These are phyloP conservation scores for Clitocybe nebularis DNA, from an alignment of 1,284 basidiomycete species.

Conservation along the genomic window DNA sequence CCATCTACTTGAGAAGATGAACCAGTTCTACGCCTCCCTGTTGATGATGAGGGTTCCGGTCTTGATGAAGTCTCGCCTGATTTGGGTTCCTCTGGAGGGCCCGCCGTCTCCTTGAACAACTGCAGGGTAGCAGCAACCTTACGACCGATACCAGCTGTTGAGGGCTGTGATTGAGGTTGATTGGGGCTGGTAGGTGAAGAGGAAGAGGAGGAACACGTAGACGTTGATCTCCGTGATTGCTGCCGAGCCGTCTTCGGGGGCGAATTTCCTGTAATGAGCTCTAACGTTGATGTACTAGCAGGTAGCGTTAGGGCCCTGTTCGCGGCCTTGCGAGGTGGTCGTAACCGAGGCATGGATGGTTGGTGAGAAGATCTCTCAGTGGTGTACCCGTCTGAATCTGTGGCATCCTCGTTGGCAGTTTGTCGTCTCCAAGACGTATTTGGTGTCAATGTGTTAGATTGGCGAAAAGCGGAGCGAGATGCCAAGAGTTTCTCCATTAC, in stretches of 20 bases:
- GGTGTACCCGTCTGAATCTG: constrained; percentile 36
- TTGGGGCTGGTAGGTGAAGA: constrained; percentile 22
- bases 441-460: constrained; percentile 22
- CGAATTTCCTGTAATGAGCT: constrained; percentile 16
- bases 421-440: constrained; percentile 21
- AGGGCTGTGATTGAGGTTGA: constrained; percentile 21
- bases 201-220: constrained; percentile 39
- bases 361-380: constrained; percentile 28
- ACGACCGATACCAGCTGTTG: constrained; percentile 56
- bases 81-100: constrained; percentile 36
- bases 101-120: constrained; percentile 71
- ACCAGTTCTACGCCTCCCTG: constrained; percentile 36
- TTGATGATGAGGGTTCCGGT: constrained; percentile 23
- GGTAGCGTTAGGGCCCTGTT: constrained; percentile 40
- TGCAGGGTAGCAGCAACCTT: constrained; percentile 78
- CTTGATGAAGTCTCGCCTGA: constrained; percentile 28
- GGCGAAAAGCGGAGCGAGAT: constrained; percentile 21
- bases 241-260: constrained; percentile 31
- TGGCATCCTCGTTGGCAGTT: constrained; percentile 20
- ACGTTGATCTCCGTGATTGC: constrained; percentile 35
- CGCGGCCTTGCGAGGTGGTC: constrained; percentile 22
- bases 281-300: constrained; percentile 20
- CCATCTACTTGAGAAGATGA: constrained; percentile 44
- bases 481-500: constrained; percentile 25
- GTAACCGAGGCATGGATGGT: constrained; percentile 21